Evolutionary conservation across 2,329 filamentous ascomycete species (phyloP).

Genomic region (Camptophora hylomeconis): DNA sequence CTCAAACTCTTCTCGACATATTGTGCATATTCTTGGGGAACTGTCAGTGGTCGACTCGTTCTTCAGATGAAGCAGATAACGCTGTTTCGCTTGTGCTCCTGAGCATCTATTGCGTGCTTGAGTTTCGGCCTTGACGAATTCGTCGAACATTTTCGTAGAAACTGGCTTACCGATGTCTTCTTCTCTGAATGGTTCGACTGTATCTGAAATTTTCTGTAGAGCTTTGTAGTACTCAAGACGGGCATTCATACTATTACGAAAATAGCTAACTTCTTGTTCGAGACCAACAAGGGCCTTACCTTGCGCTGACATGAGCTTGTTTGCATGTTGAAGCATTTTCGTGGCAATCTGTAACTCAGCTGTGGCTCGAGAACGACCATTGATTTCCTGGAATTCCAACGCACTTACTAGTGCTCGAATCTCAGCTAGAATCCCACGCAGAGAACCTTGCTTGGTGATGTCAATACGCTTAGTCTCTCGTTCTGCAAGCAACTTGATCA

Average conservation of each 20-base stretch:
- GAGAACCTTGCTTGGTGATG: constrained; percentile 41
- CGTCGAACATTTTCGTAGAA: constrained; percentile 35
- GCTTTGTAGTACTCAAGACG: constrained; percentile 84
- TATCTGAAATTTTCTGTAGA: constrained; percentile 81
- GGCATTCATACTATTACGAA: constrained; percentile 68
- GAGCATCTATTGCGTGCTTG: constrained; percentile 46
- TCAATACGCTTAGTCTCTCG: constrained; percentile 33
- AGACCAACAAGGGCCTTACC: constrained; percentile 37
- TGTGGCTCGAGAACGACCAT: constrained; percentile 41
- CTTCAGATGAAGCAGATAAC: constrained; percentile 55
- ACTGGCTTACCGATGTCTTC: constrained; percentile 45
- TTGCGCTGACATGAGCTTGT: constrained; percentile 38
- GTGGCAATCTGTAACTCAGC: constrained; percentile 55
- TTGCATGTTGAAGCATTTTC: constrained; percentile 48
- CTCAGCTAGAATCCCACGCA: constrained; percentile 58
- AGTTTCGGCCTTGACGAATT: constrained; percentile 35
- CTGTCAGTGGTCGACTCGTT: constrained; percentile 51
- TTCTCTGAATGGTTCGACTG: constrained; percentile 59
- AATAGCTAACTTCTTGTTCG: constrained; percentile 58
- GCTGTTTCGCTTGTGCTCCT: constrained; percentile 55
- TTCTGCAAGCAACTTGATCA: constrained; percentile 34
- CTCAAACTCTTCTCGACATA: constrained; percentile 67
- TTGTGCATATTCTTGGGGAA: constrained; percentile 59
- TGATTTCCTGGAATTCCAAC: constrained; percentile 45
- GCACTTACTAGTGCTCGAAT: constrained; percentile 50